These are phyloP conservation scores for Suhomyces tanzawaensis DNA, from an alignment of 805 yeast genomes.

Conservation along the genomic window DNA sequence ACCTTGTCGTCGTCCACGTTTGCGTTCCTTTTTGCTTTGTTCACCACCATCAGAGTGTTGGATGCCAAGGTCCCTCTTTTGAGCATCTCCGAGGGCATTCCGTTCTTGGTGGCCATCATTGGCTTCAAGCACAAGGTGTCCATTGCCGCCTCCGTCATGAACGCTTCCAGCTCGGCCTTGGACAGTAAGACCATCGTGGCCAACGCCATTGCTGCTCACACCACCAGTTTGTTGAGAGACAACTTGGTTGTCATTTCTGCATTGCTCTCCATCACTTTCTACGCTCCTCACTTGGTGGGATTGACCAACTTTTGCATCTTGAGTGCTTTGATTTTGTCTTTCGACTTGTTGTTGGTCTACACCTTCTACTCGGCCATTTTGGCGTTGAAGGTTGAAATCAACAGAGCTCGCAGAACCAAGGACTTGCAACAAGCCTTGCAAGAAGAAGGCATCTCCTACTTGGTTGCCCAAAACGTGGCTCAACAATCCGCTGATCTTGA, in stretches of 20 bases:
- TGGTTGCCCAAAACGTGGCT: slow-evolving; percentile 68
- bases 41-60: slow-evolving; percentile 56
- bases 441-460: slow-evolving; percentile 84
- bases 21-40: slow-evolving; percentile 75
- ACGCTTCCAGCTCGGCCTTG: slow-evolving; percentile 26
- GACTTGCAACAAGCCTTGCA: slow-evolving; percentile 76
- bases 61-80: slow-evolving; percentile 65
- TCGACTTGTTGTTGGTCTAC: slow-evolving; percentile 68
- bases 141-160: slow-evolving; percentile 59
- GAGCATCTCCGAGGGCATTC: slow-evolving; percentile 84
- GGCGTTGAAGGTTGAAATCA: slow-evolving; percentile 85
- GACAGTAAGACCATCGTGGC: slow-evolving; percentile 46
- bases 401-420: slow-evolving; percentile 77
- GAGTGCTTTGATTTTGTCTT: slow-evolving; percentile 63
- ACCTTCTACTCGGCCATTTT: slow-evolving; percentile 83
- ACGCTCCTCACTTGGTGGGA: slow-evolving; percentile 67
- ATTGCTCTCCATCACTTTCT: slow-evolving; percentile 61
- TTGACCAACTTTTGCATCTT: slow-evolving; percentile 78
- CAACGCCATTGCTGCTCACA: slow-evolving; percentile 40
- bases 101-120: slow-evolving; percentile 86
- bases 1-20: slow-evolving; percentile 75
- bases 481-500: slow-evolving; percentile 41
- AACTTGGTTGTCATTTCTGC: slow-evolving; percentile 70
- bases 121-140: slow-evolving; percentile 87
- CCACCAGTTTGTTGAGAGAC: slow-evolving; percentile 65